These are phyloP conservation scores for Aureobasidium sp. DNA, from an alignment of 2,329 filamentous ascomycete genomes.

Conservation along the genomic window DNA sequence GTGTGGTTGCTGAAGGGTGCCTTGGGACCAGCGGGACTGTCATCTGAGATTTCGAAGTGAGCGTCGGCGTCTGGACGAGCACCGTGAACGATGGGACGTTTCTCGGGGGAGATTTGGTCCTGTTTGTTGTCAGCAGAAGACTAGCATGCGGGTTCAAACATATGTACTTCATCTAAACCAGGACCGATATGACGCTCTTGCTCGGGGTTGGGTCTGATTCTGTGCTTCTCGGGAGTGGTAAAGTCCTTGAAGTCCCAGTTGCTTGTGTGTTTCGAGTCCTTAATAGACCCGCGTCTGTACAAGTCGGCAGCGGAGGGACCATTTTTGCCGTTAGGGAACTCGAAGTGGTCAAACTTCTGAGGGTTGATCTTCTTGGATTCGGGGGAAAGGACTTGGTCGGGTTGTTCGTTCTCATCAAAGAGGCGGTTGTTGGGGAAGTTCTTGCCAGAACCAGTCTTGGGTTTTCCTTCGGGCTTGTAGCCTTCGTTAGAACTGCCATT, in stretches of 20 bases:
- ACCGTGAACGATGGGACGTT: constrained; percentile 66
- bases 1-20: constrained; percentile 42
- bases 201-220: constrained; percentile 68
- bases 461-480: constrained; percentile 43
- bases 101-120: constrained; percentile 65
- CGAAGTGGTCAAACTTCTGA: constrained; percentile 87
- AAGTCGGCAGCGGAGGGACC: constrained; percentile 38
- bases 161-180: constrained; percentile 70
- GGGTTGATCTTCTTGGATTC: constrained; percentile 71
- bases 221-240: constrained; percentile 80
- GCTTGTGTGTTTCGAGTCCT: constrained; percentile 59
- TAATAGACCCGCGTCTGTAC: constrained; percentile 32
- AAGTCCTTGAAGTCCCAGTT: constrained; percentile 95
- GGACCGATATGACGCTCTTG: constrained; percentile 81
- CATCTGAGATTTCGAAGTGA: constrained; percentile 88
- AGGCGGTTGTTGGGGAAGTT: constrained; percentile 60
- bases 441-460: constrained; percentile 57
- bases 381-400: constrained; percentile 39
- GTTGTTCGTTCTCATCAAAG: constrained; percentile 60
- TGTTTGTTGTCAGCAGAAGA: constrained; percentile 34
- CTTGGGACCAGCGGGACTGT: constrained; percentile 55
- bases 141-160: constrained; percentile 15
- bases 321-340: constrained; percentile 73
- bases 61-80: constrained; percentile 81
- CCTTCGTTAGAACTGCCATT: constrained; percentile 28